phyloP scores from a whole-genome alignment of 331 rosid genomes.

The Acacia pycnantha region DNA sequence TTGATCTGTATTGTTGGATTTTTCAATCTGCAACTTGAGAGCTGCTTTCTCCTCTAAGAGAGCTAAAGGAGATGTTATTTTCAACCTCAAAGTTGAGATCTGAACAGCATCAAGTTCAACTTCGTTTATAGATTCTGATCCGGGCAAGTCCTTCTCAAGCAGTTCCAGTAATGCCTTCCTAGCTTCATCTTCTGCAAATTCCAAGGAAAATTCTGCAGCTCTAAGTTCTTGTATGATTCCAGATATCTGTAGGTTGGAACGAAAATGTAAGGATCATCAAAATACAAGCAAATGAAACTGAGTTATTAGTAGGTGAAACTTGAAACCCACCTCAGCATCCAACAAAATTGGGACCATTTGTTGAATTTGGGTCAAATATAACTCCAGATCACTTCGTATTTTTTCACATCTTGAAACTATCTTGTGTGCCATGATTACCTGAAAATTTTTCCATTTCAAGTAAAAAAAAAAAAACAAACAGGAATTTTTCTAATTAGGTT shows the following conservation, averaged over 20 bases:
- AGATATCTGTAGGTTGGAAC: conserved; percentile 52
- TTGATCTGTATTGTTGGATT: conserved; percentile 4
- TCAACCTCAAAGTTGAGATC: conserved; percentile 43
- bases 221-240: conserved; percentile 42
- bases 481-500: conserved; percentile 31
- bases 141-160: conserved; percentile 33
- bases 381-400: conserved; percentile 35
- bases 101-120: conserved; percentile 49
- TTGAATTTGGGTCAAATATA: conserved; percentile 51
- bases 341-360: conserved; percentile 40
- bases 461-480: neutral
- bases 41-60: conserved; percentile 46
- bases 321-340: conserved; percentile 53
- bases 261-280: neutral
- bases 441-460: conserved; percentile 16
- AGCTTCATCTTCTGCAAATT: conserved; percentile 47
- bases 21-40: conserved; percentile 35
- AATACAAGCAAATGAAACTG: neutral
- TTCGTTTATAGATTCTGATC: conserved; percentile 27
- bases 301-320: conserved; percentile 13
- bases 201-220: conserved; percentile 38
- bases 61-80: conserved; percentile 30
- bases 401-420: conserved; percentile 51
- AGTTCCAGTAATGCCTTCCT: conserved; percentile 41
- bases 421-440: conserved; percentile 51